Percentiles rank a stretch among this genome's conserved stretches.
Conservation (phyloP, 192 early-diverging fungal genomes). For the Glomus cerebriforme region DNA sequence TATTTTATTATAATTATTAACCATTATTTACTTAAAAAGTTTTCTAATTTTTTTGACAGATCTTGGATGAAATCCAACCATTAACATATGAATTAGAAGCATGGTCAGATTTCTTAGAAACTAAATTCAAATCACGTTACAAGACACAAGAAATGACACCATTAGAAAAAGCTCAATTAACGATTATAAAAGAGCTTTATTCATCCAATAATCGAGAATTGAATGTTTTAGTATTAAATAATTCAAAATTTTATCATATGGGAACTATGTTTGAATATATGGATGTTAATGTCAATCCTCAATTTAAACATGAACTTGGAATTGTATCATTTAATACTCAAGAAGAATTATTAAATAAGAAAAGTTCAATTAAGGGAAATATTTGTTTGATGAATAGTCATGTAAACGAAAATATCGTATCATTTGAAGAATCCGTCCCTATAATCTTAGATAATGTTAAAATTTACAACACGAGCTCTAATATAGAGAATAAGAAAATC, state of each 20-base stretch:
- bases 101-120: constrained; percentile 45
- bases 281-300: constrained; percentile 23
- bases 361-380: neutral
- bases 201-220: constrained; percentile 7
- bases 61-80: constrained; percentile 6
- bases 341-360: neutral
- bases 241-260: constrained; percentile 46
- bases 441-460: constrained; percentile 19
- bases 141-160: neutral
- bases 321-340: constrained; percentile 16
- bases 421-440: neutral
- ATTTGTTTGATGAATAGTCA: neutral
- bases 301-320: constrained; percentile 37
- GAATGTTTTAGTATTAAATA: constrained; percentile 43
- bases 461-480: neutral
- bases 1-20: neutral
- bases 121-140: neutral
- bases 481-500: neutral
- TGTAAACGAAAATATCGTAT: neutral
- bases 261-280: constrained; percentile 48
- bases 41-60: neutral
- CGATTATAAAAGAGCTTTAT: constrained; percentile 21
- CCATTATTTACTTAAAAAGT: neutral
- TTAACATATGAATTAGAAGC: constrained; percentile 42
- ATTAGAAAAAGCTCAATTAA: constrained; percentile 20